Base-by-base conservation (phyloP, 768 basidiomycete genomes). In the Amylocystis lapponica region DNA sequence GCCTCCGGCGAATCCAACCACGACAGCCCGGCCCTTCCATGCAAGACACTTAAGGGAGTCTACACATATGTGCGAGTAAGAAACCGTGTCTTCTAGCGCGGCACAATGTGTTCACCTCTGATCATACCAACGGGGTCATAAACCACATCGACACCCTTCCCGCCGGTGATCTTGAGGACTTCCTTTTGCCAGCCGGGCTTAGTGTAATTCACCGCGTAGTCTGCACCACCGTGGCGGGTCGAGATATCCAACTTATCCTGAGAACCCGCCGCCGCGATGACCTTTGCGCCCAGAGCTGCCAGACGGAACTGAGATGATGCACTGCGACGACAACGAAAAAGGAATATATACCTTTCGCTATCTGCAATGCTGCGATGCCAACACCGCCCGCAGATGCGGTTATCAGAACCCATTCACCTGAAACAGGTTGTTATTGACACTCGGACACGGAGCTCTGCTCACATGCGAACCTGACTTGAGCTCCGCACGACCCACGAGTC, bases 311-410 rank as follows among this genome's bases (percentile, higher is more conserved):
- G 2, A 3, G 38, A 13, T 4, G 36, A 19, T 20, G 38, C 26
- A 29, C 14, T 6, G 27, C 30, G 26, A 23, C 16, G 10, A 34
- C 17, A 48, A 41, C n/a, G n/a, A 20, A 27, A 16, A 21, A 27
- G 5, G 37, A 17, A 21, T 34, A 49, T 59, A 27, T 26, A 88
- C 90, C 82, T 76, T 96, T 96, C 17, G 91, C 94, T 41, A 97
- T 74, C 59, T 97, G 95, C 14, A 93, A 81, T 6, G 95, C 94
- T 5, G 83, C 81, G 39, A 95, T 81, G 0, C 94, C 94, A 4
- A 98, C 93, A 11, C 93, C 95, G 3, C 95, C 95, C 1, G 94
- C 95, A n/a, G 89, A 88, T 6, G 93, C 95, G 38, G 91, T 90
- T 4, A 98, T 83, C 3, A 99, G 78, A 3, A 96, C 78, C 78